Evolutionary conservation across 75 land plant genomes (phyloP), one percentile per base, ranked within the genome.

Genomic region (Pinus taeda): DNA sequence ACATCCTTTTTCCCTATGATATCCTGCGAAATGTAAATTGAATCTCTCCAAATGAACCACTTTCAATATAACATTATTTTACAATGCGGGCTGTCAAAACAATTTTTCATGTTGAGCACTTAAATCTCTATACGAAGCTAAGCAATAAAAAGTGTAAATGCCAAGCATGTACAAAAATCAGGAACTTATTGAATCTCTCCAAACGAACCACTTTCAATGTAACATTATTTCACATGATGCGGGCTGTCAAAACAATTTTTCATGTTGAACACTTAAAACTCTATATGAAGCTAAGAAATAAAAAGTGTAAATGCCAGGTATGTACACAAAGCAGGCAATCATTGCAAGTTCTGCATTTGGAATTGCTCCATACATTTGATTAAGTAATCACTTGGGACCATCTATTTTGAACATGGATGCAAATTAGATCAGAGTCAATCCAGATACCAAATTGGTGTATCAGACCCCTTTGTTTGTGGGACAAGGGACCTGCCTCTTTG

Each of bases 1-100:
- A 85, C 76, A 73, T 94, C 97, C 14, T 94, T 94, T 83, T 83
- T 94, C 36, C 97, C 97, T 74, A 94, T 86, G 49, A 94, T 87
- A 24, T 94, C 97, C 97, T 94, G 90, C 29, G 80, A 83, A 67
- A 56, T 5, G 45, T 29, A 57, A 33, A 59, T 59, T 59, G 67
- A 4, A 33, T 42, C 58, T 74, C 71, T 30, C 36, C 33, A 53
- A 24, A 59, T 18, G 61, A 15, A 59, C 29, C 12, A 74, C 37
- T 18, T 62, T 49, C 15, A 14, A 74, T 74, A 37, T 74, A 11
- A 18, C 36, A 58, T 58, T 57, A 26, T 74, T 29, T 53, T 8
- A 6, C 33, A 26, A 26, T 57, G 8, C 53, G 53, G 53, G 7
- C 53, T 45, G 55, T 11, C 55, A 49, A 49, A 49, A 49, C 55